Evolutionary conservation across 345 rosid species (phyloP), one percentile per base, ranked within the genome.

Genomic region (Adansonia digitata): DNA sequence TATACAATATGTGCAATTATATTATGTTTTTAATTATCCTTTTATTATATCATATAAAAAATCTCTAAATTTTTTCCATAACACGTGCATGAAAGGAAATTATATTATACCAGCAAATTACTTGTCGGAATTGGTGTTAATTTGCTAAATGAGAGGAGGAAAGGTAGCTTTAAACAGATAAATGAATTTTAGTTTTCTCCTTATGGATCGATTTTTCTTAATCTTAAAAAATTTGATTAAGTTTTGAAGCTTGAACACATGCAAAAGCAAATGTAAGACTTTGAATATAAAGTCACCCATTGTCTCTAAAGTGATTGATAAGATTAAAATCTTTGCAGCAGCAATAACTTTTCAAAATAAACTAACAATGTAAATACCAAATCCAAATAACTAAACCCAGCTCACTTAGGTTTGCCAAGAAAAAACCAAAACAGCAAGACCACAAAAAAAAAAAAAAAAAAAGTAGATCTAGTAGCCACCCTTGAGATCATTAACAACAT

Each of bases 401-500:
- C 27, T 62, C 4, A 2, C 24, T 46, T 7, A 27, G 53, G 27
- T 45, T 46, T 7, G 56, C 14, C 15, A 45, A 67, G 45, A 45
- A 45, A 18, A 27, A 46, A 27, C 26, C 14, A 9, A 68, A 68
- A 68, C 56, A 65, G n/a, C 51, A 68, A 59, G 35, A 59, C 18
- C 9, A 24, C n/a, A 29, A 29, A 14, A 29, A 14, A 27, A 57
- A 48, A n/a, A n/a, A n/a, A n/a, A n/a, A 17, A 14, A 53, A 13
- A 48, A 22, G n/a, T n/a, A 15, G 43, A 37, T 14, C 84, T 85
- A 90, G 53, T 90, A 90, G 39, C 94, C 94, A 10, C 94, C 94
- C 85, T 90, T 90, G 49, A 90, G 94, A 74, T 90, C 94, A 0
- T 90, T 90, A 66, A 88, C 92, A 2, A 90, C 94, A 84, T 90